These are phyloP conservation scores for Sherardia arvensis DNA, from an alignment of 257 asterid genomes.

Conservation along the genomic window DNA sequence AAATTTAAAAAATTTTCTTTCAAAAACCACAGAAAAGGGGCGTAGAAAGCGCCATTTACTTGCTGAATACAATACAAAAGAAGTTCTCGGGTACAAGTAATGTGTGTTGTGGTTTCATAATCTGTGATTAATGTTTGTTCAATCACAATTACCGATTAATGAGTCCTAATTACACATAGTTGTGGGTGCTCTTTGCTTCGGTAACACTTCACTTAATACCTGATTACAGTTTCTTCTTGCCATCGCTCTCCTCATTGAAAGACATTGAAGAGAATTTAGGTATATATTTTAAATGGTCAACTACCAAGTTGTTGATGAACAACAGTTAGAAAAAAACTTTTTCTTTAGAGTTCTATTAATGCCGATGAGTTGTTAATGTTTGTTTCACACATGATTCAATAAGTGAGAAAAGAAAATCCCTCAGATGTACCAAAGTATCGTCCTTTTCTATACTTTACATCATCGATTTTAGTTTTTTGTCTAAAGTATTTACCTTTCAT, in stretches of 20 bases:
- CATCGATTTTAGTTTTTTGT: too few relatives aligned
- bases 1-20: too few relatives aligned
- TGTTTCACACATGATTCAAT: neutral
- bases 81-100: neutral
- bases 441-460: neutral
- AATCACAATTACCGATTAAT: neutral
- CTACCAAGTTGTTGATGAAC: conserved; percentile 13
- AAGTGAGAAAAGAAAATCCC: neutral
- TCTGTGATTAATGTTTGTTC: neutral
- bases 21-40: neutral
- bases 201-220: conserved; percentile 12
- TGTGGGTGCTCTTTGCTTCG: conserved; percentile 14
- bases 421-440: neutral
- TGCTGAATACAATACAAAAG: neutral
- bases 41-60: neutral
- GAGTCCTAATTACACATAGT: conserved; percentile 3
- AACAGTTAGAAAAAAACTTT: neutral
- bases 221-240: neutral
- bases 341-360: neutral
- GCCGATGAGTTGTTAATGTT: conserved; percentile 2
- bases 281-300: conserved; percentile 10
- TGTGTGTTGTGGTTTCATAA: neutral
- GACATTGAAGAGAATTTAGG: conserved; percentile 8
- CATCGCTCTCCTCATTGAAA: conserved; percentile 13
- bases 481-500: neutral